A percentile compares a stretch with the other conserved stretches of the same genome.
Conservation (phyloP, 805 yeast species). For the Saturnispora hagleri region DNA sequence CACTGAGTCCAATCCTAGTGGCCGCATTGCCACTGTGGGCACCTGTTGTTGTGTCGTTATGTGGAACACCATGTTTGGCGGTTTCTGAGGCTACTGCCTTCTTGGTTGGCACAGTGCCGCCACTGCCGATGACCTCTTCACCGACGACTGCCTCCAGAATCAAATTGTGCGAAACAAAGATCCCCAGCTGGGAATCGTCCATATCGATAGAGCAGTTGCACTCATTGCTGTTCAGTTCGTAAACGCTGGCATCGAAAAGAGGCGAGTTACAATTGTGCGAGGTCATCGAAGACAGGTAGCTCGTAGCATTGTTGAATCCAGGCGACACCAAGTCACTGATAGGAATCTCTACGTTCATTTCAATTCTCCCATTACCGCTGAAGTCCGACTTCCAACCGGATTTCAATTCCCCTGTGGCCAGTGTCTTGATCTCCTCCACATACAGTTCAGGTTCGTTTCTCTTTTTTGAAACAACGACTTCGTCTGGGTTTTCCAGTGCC, state of each 20-base stretch:
- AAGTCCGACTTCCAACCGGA: conserved; percentile 96
- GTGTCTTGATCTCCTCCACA: conserved; percentile 63
- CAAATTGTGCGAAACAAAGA: conserved; percentile 65
- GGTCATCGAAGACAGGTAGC: conserved; percentile 23
- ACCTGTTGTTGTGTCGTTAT: not conserved
- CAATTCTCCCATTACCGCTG: conserved; percentile 67
- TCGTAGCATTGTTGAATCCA: conserved; percentile 28
- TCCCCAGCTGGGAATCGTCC: conserved; percentile 71
- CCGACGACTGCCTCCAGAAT: conserved; percentile 90
- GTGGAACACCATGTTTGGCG: not conserved
- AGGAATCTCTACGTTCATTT: conserved; percentile 62
- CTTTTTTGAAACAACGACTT: conserved; percentile 11
- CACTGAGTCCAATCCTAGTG: conserved; percentile 1
- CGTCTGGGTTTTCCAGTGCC: conserved; percentile 11
- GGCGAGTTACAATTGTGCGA: conserved; percentile 28
- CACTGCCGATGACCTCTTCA: conserved; percentile 58
- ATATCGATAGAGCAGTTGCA: conserved; percentile 66
- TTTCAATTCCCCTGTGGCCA: conserved; percentile 73
- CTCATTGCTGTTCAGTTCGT: conserved; percentile 25
- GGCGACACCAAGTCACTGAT: conserved; percentile 50
- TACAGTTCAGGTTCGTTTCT: conserved; percentile 29
- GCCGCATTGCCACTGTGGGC: not conserved
- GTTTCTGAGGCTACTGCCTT: not conserved
- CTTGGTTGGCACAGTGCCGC: not conserved
- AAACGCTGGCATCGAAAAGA: conserved; percentile 19